Evolutionary conservation across 2,329 filamentous ascomycete genomes (phyloP), one percentile per base, ranked within the genome.

Genomic region (Penicillium sclerotiorum): DNA sequence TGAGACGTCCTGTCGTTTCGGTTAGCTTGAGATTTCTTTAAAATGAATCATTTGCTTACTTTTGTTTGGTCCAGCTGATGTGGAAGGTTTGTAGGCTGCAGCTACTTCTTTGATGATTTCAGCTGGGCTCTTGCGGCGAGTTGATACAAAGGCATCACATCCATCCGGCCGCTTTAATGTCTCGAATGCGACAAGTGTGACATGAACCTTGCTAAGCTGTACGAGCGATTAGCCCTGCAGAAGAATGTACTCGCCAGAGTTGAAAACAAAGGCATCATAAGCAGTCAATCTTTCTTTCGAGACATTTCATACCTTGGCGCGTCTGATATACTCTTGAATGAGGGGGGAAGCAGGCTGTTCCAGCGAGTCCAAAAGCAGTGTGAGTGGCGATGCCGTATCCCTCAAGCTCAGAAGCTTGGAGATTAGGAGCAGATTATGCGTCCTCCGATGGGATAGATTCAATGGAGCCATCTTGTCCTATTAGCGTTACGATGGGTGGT

Each of bases 341-440:
- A 96, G 73, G 0, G 86, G 85, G 23, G 77, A 79, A 6, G 85
- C 89, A 21, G 86, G 84, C 72, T 96, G 91, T 73, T 95, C 90
- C 23, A 96, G 77, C 27, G 81, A 89, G 70, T 97, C 93, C 49
- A 96, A 78, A 3, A 96, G 73, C 21, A 97, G 77, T 0, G 92
- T 96, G 63, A 97, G 84, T 2, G 93, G 93, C 41, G 90, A 95
- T 12, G 88, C 85, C 49, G 84, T 85, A 69, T 94, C 88, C 55
- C 90, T 82, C 48, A 90, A 77, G 64, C 86, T 89, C 56, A 96
- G 78, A 2, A 96, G 77, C 65, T 90, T 92, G 56, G 91, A 89
- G 47, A 96, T 85, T 2, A 95, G 78, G 2, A 95, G 82, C 18
- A 95, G 75, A 67, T 91, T 92, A 71, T 96, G 91, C 17, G 90